Evolutionary conservation across 768 basidiomycete species (phyloP).

Genomic region (Termitomyces sp.): DNA sequence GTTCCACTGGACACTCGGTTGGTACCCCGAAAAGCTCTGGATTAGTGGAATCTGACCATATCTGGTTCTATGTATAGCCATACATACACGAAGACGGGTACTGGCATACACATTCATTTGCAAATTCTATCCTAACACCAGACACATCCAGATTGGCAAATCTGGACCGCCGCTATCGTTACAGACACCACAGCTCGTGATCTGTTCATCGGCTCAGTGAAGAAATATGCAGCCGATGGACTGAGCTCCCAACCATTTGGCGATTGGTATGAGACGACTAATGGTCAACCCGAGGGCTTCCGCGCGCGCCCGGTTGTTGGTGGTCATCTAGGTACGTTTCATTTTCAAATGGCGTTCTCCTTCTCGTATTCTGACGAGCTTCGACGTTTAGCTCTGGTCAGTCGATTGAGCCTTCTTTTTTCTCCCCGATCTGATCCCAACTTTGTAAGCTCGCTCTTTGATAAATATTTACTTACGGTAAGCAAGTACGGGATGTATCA

Average conservation of each 20-base stretch:
- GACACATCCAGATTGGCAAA: slow-evolving; percentile 47
- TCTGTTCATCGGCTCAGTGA: slow-evolving; percentile 46
- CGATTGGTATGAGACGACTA: slow-evolving; percentile 56
- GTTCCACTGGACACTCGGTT: slow-evolving; percentile 48
- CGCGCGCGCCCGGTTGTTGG: slow-evolving; percentile 58
- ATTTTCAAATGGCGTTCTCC: not conserved
- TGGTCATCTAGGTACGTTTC: slow-evolving; percentile 43
- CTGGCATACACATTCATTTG: not conserved
- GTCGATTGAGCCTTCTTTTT: not conserved
- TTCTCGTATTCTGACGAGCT: not conserved
- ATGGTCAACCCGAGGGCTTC: slow-evolving; percentile 47
- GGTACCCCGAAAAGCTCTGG: not conserved
- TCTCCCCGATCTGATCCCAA: not conserved
- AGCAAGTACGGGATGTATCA: too few species aligned
- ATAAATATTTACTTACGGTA: too few species aligned
- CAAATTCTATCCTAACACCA: not conserved
- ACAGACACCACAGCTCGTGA: slow-evolving; percentile 43
- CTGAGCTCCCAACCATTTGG: slow-evolving; percentile 35
- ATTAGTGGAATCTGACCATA: not conserved
- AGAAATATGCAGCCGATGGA: slow-evolving; percentile 47
- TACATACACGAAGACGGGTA: slow-evolving; percentile 55
- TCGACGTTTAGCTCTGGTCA: slow-evolving; percentile 5
- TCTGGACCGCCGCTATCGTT: slow-evolving; percentile 53
- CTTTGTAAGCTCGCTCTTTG: slow-evolving; percentile 2
- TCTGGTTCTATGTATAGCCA: slow-evolving; percentile 28